Evolutionary conservation across 1,284 basidiomycete genomes (phyloP).

Genomic region (Earliella scabrosa): DNA sequence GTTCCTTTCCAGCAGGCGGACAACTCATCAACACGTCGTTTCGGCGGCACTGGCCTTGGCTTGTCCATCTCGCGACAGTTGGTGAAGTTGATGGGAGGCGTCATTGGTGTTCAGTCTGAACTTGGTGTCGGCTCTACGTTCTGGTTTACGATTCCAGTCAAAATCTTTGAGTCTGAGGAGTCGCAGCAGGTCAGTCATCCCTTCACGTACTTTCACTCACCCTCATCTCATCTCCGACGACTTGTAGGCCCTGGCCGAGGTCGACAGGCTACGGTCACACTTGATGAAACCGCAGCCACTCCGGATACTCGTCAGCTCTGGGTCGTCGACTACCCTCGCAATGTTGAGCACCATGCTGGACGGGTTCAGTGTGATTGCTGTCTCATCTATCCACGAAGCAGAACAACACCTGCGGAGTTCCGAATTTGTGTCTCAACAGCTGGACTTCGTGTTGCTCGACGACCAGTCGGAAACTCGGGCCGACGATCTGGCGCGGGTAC

Average conservation of each 20-base stretch:
- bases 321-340: slow-evolving; percentile 57
- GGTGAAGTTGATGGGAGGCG: slow-evolving; percentile 74
- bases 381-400: slow-evolving; percentile 50
- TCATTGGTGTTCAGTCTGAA: slow-evolving; percentile 69
- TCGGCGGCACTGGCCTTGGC: slow-evolving; percentile 74
- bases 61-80: slow-evolving; percentile 73
- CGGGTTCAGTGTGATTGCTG: slow-evolving; percentile 52
- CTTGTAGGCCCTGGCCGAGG: slow-evolving; percentile 40
- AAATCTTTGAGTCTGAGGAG: slow-evolving; percentile 57
- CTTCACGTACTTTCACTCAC: background rate
- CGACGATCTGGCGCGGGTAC: slow-evolving; percentile 53
- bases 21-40: slow-evolving; percentile 72
- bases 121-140: slow-evolving; percentile 65
- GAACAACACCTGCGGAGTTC: slow-evolving; percentile 45
- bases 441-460: slow-evolving; percentile 71
- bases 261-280: slow-evolving; percentile 47
- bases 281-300: slow-evolving; percentile 51
- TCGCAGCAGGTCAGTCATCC: slow-evolving; percentile 46
- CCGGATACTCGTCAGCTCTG: slow-evolving; percentile 59
- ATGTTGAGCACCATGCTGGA: slow-evolving; percentile 60
- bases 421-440: slow-evolving; percentile 35
- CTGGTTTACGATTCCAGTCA: slow-evolving; percentile 73
- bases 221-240: slow-evolving; percentile 29
- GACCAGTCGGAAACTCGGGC: slow-evolving; percentile 62
- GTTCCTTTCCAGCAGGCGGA: slow-evolving; percentile 78